Evolutionary conservation across 306 rosid species (phyloP).

Genomic region (Quercus mongolica): DNA sequence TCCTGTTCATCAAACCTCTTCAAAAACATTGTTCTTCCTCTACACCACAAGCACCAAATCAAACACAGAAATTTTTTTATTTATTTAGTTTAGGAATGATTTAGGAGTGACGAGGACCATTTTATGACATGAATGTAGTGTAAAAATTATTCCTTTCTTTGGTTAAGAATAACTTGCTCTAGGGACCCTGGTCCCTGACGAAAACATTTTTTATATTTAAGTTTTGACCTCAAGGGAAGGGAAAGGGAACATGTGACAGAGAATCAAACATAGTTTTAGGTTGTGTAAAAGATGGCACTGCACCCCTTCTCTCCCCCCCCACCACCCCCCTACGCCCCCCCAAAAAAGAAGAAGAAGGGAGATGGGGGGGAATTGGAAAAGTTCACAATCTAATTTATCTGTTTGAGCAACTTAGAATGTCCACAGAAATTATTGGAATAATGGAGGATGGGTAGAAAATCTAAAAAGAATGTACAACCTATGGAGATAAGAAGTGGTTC

Average conservation of each 20-base stretch:
- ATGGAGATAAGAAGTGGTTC: neutral
- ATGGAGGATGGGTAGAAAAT: neutral
- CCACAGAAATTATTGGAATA: neutral
- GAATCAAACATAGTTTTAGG: no score
- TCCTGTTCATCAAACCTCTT: neutral
- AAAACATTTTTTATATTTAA: neutral
- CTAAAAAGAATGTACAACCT: conserved; percentile 10
- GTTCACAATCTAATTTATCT: neutral
- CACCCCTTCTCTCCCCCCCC: no score
- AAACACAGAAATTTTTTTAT: neutral
- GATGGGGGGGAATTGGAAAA: neutral
- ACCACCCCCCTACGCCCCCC: no score
- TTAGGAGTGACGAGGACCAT: neutral
- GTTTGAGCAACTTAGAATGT: neutral
- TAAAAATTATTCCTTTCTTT: no score
- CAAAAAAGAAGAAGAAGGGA: no score
- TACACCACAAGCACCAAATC: neutral
- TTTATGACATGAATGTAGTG: neutral
- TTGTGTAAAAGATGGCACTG: no score
- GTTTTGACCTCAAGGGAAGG: no score
- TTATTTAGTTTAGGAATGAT: neutral
- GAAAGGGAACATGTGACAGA: no score
- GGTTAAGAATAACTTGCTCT: neutral
- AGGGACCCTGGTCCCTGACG: neutral
- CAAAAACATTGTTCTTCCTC: neutral